Evolutionary conservation across 1,284 basidiomycete species (phyloP), one percentile per base, ranked within the genome.

Genomic region (Meira miltonrushii): DNA sequence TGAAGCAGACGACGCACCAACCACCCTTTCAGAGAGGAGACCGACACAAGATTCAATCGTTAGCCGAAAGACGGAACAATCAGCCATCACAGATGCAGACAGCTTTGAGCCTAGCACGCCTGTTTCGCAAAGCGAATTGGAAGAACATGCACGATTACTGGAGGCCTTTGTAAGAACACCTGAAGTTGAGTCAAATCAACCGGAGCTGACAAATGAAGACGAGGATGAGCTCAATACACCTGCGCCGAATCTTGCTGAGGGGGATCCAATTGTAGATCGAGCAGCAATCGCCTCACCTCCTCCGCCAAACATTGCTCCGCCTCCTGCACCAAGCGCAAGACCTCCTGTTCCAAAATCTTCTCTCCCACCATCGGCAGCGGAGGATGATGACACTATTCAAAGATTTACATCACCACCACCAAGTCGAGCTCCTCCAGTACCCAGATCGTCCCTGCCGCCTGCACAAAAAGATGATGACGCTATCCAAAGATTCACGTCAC

Each of bases 241-340:
- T 15, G 37, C 4, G 13, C 11, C n/a, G n/a, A n/a, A n/a, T n/a
- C n/a, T n/a, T n/a, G n/a, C n/a, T n/a, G n/a, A n/a, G n/a, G n/a
- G n/a, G n/a, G n/a, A n/a, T n/a, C n/a, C 50, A 41, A 5, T 15
- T 8, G 28, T 25, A 7, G 28, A 33, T n/a, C 28, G 12, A 25
- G n/a, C 33, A 37, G 13, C 47, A n/a, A 41, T 28, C 17, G 5
- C 37, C 7, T 38, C 19, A 41, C 13, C 28, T n/a, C 50, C 23
- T 39, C 50, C 50, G 4, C 50, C 50, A n/a, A 39, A 15, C 15
- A 38, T 2, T 19, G 50, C 50, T 17, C 50, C 66, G 47, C 65
- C 67, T 15, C 65, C 66, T 5, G 63, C 69, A 9, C 54, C 67
- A 11, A 71, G 69, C 54, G 62, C 66, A 39, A 57, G 69, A 33